Evolutionary conservation across 257 asterid genomes (phyloP).

Genomic region (Thymus quinquecostatus): DNA sequence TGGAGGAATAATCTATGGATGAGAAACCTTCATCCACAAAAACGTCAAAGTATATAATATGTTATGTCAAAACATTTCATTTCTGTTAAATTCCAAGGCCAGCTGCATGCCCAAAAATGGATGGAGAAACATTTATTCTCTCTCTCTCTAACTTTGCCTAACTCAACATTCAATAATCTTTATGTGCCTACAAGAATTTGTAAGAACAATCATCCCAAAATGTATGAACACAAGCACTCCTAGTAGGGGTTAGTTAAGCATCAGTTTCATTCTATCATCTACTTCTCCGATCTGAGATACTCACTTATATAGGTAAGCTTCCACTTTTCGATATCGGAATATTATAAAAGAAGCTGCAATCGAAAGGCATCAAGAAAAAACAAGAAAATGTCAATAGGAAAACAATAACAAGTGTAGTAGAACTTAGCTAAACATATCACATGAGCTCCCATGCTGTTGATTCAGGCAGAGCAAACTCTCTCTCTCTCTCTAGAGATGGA

Average conservation of each 20-base stretch:
- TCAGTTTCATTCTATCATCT: slow-evolving; percentile 25
- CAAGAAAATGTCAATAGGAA: slow-evolving; percentile 27
- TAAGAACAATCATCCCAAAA: slow-evolving; percentile 1
- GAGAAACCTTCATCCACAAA: slow-evolving; percentile 46
- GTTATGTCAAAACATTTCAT: slow-evolving; percentile 26
- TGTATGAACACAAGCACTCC: slow-evolving; percentile 14
- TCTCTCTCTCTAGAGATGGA: background rate
- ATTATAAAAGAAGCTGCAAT: too few species aligned
- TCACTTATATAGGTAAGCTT: too few species aligned
- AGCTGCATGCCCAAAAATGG: slow-evolving; percentile 21
- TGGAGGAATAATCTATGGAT: background rate
- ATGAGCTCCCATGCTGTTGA: slow-evolving; percentile 78
- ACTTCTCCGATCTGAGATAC: background rate
- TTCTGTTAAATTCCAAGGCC: slow-evolving; percentile 19
- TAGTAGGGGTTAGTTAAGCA: slow-evolving; percentile 23
- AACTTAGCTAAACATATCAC: slow-evolving; percentile 56
- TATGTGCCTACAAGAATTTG: slow-evolving; percentile 17
- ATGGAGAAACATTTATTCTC: slow-evolving; percentile 29
- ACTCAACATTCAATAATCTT: slow-evolving; percentile 28
- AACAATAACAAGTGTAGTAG: slow-evolving; percentile 26
- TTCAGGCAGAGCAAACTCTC: slow-evolving; percentile 41
- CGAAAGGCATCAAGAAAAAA: slow-evolving; percentile 23
- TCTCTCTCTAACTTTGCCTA: slow-evolving; percentile 31
- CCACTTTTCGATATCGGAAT: too few species aligned
- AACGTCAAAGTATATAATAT: background rate